Evolutionary conservation across 2,329 filamentous ascomycete genomes (phyloP), one percentile per base, ranked within the genome.

Genomic region (Aspergillus pseudoterreus): DNA sequence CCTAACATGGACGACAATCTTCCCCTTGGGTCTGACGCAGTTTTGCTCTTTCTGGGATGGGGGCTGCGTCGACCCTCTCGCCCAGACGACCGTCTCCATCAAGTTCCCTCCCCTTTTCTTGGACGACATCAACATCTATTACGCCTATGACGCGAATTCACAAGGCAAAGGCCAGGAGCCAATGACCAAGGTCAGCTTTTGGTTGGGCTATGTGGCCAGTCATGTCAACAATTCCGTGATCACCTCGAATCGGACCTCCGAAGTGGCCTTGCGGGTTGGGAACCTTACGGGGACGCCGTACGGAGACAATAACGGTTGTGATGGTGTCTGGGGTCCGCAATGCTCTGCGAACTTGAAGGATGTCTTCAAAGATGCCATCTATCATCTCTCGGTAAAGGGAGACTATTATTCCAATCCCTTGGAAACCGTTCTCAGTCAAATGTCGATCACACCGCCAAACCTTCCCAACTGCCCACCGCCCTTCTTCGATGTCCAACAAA

Each of bases 21-120:
- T 63, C 4, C 63, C 57, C 17, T 49, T 56, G 21, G 52, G 50
- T 38, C 51, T 57, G 5, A 66, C 68, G 39, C 65, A 70, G 44
- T 58, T 69, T 39, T 72, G 70, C 48, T 63, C 63, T 4, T 72
- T 72, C 45, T 65, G 63, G 59, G 64, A 69, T 47, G 57, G 47
- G 11, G 63, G 57, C 17, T 72, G 70, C 52, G 63, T 72, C 52
- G 70, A 72, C 50, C 64, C 69, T 4, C 56, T 72, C 14, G 70
- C 70, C 43, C 70, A 72, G 53, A 67, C 65, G 4, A 67, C 69
- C 19, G 57, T 70, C 14, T 54, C 61, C 17, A 59, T 72, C 43
- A 52, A 56, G 4, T 69, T 72, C 42, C 55, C 61, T n/a, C 67
- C 69, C 42, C 62, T 72, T 10, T 69, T 71, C 47, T 50, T 61